phyloP scores from a whole-genome alignment of 768 basidiomycete species.

The Tricholoma matsutake region DNA sequence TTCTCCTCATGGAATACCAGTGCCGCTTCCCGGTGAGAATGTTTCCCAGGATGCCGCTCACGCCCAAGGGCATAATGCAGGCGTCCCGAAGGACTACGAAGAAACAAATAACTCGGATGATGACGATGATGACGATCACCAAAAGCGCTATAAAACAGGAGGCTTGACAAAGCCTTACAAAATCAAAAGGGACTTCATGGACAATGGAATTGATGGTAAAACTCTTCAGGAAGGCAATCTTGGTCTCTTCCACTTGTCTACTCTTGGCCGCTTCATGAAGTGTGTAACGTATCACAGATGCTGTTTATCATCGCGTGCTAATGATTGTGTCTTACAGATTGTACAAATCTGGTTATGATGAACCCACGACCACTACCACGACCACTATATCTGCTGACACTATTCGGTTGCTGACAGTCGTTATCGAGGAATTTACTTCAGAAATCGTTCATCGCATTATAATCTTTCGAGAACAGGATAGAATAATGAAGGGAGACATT shows the following conservation, averaged over 20 bases:
- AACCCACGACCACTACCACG: constrained; percentile 12
- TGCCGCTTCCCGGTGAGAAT: neutral
- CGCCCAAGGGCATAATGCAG: neutral
- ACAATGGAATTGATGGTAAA: constrained; percentile 43
- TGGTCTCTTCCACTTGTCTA: constrained; percentile 45
- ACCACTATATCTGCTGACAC: constrained; percentile 47
- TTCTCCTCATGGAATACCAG: neutral
- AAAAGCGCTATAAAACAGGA: constrained; percentile 16
- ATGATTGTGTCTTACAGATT: constrained; percentile 13
- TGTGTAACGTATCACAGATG: constrained; percentile 18
- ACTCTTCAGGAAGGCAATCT: constrained; percentile 42
- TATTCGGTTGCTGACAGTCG: constrained; percentile 42
- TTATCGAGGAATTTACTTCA: constrained; percentile 49
- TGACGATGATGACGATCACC: constrained; percentile 1
- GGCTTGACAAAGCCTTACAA: constrained; percentile 47
- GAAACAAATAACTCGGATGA: neutral
- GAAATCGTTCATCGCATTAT: constrained; percentile 50
- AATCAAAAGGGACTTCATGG: constrained; percentile 37
- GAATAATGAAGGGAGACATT: constrained; percentile 51
- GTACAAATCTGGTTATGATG: constrained; percentile 20
- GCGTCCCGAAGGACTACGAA: too few relatives aligned
- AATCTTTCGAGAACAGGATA: constrained; percentile 56
- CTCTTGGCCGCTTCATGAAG: constrained; percentile 38
- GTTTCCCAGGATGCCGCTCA: neutral
- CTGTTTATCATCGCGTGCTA: neutral